Conservation (phyloP, 768 basidiomycete genomes). For the Steccherinum ochraceum region DNA sequence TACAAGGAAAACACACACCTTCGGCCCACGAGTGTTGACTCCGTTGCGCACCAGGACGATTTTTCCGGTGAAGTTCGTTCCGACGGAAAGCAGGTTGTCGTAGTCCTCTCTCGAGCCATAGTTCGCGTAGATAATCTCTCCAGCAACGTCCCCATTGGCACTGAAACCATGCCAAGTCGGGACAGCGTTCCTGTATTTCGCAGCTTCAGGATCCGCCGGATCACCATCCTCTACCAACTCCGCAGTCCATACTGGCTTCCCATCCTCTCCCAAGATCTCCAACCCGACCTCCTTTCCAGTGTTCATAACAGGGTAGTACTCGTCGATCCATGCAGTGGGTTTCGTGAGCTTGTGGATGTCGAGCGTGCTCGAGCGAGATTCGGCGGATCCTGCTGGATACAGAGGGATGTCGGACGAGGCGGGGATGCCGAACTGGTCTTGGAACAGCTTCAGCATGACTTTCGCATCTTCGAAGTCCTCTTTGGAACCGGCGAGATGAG, state of each 20-base stretch:
- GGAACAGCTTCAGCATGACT: slow-evolving; percentile 61
- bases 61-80: slow-evolving; percentile 70
- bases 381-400: slow-evolving; percentile 63
- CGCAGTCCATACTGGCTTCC: slow-evolving; percentile 56
- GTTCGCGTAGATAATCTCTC: slow-evolving; percentile 69
- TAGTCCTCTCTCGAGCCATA: slow-evolving; percentile 76
- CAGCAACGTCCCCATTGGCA: slow-evolving; percentile 65
- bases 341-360: slow-evolving; percentile 33
- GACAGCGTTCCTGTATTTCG: slow-evolving; percentile 57
- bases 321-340: slow-evolving; percentile 77
- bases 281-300: slow-evolving; percentile 63
- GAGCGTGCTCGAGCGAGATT: slow-evolving; percentile 65
- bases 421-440: slow-evolving; percentile 53
- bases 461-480: slow-evolving; percentile 55
- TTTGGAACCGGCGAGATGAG: slow-evolving; percentile 64
- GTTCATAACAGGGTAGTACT: slow-evolving; percentile 87
- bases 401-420: slow-evolving; percentile 41
- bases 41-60: slow-evolving; percentile 80
- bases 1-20: slow-evolving; percentile 36
- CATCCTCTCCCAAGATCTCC: slow-evolving; percentile 50
- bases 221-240: slow-evolving; percentile 72
- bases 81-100: slow-evolving; percentile 55
- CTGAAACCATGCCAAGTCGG: slow-evolving; percentile 84
- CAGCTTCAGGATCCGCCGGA: slow-evolving; percentile 65
- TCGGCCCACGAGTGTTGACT: slow-evolving; percentile 74